Evolutionary conservation across 2,329 filamentous ascomycete genomes (phyloP).

Genomic region (Paraphaeosphaeria minitans): DNA sequence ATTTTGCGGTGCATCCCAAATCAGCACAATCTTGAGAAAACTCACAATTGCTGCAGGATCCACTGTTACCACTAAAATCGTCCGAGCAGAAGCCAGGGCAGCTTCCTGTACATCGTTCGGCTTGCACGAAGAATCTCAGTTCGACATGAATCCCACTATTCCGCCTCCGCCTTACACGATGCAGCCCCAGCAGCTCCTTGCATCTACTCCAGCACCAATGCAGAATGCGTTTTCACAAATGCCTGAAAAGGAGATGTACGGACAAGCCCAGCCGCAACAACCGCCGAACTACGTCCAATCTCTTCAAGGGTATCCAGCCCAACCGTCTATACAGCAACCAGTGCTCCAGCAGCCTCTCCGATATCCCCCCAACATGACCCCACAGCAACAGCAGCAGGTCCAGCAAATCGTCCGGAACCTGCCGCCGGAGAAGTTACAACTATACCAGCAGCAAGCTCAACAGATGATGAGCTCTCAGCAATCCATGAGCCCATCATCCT

Average conservation of each 20-base stretch:
- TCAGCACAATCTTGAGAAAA: not conserved
- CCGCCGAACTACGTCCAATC: slow-evolving; percentile 17
- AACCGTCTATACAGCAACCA: slow-evolving; percentile 17
- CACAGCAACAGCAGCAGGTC: slow-evolving; percentile 36
- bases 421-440: slow-evolving; percentile 39
- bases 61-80: not conserved
- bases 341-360: slow-evolving; percentile 26
- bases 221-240: slow-evolving; percentile 20
- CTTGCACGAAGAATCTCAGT: slow-evolving; percentile 12
- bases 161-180: slow-evolving; percentile 30
- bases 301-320: slow-evolving; percentile 15
- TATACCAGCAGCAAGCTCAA: slow-evolving; percentile 37
- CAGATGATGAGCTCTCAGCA: slow-evolving; percentile 23
- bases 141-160: slow-evolving; percentile 16
- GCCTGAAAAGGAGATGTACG: slow-evolving; percentile 21
- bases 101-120: not conserved
- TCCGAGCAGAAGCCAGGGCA: not conserved
- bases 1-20: not conserved
- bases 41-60: not conserved
- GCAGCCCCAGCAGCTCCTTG: slow-evolving; percentile 23
- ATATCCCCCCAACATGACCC: slow-evolving; percentile 29
- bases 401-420: slow-evolving; percentile 37
- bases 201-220: slow-evolving; percentile 21
- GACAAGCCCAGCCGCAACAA: slow-evolving; percentile 18
- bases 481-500: slow-evolving; percentile 3